phyloP scores from a whole-genome alignment of 2,329 filamentous ascomycete species.

The Hypomyces rosellus region DNA sequence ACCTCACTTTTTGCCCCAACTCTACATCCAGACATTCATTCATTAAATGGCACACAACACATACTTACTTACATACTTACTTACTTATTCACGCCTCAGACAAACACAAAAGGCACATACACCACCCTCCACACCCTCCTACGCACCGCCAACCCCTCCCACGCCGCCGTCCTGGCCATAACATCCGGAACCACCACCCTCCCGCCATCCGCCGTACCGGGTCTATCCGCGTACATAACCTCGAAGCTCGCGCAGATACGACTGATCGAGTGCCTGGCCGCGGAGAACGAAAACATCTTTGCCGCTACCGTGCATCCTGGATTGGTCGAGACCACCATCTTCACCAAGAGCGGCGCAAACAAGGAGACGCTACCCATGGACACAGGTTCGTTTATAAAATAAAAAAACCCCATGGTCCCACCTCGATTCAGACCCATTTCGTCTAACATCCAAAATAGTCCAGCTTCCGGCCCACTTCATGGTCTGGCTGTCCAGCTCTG shows the following conservation, averaged over 20 bases:
- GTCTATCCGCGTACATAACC: slow-evolving; percentile 9
- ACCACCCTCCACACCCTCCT: too few relatives aligned
- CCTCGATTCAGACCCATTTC: too few relatives aligned
- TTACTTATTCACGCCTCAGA: too few relatives aligned
- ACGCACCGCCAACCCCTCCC: slow-evolving; percentile 8
- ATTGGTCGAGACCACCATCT: slow-evolving; percentile 18
- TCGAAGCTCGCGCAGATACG: slow-evolving; percentile 13
- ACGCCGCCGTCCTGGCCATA: slow-evolving; percentile 16
- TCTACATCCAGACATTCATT: too few relatives aligned
- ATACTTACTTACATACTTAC: too few relatives aligned
- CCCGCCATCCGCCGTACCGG: slow-evolving; percentile 13
- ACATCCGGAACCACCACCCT: slow-evolving; percentile 16
- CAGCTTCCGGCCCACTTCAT: slow-evolving; percentile 35
- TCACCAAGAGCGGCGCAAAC: slow-evolving; percentile 17
- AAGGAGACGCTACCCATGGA: slow-evolving; percentile 17
- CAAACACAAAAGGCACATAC: too few relatives aligned
- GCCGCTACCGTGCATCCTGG: slow-evolving; percentile 19
- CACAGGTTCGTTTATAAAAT: slow-evolving; percentile 15
- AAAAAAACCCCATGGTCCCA: too few relatives aligned
- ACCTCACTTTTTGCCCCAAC: not conserved
- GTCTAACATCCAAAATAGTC: too few relatives aligned
- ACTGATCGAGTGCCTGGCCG: slow-evolving; percentile 20
- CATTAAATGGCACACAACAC: too few relatives aligned
- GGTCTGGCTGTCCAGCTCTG: slow-evolving; percentile 38
- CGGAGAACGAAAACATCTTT: slow-evolving; percentile 20